Percentiles rank a stretch among this genome's conserved stretches.
These are phyloP conservation scores for Verticillium zaregamsianum DNA, from an alignment of 2,329 filamentous ascomycete species.

Conservation along the genomic window DNA sequence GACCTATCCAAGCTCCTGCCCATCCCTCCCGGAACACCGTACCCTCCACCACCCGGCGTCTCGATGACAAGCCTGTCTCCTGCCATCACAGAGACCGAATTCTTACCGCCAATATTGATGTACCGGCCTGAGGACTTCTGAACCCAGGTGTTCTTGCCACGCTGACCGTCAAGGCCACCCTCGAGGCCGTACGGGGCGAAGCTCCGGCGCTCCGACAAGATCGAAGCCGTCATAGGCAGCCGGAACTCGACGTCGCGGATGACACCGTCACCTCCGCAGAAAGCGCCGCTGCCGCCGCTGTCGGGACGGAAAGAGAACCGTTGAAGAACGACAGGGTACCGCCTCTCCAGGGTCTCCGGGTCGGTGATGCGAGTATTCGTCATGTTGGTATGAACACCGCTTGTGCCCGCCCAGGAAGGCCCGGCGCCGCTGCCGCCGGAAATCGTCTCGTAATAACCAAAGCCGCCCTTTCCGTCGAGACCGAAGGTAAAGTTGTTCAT, in stretches of 20 bases:
- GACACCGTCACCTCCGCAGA: constrained; percentile 63
- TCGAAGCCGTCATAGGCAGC: constrained; percentile 64
- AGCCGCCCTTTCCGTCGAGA: constrained; percentile 57
- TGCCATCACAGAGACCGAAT: constrained; percentile 53
- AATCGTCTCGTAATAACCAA: constrained; percentile 86
- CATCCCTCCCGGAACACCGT: constrained; percentile 29
- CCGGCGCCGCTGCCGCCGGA: constrained; percentile 73
- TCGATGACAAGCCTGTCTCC: constrained; percentile 58
- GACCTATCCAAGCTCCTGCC: neutral
- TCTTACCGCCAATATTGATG: constrained; percentile 56
- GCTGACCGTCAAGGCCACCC: constrained; percentile 62
- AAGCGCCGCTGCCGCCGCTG: constrained; percentile 59
- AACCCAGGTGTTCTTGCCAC: constrained; percentile 70
- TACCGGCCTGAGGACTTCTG: constrained; percentile 25
- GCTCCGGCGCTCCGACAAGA: constrained; percentile 66
- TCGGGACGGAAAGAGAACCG: constrained; percentile 63
- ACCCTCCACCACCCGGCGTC: constrained; percentile 60
- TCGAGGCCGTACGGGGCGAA: constrained; percentile 68
- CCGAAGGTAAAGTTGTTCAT: constrained; percentile 80
- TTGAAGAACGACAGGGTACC: constrained; percentile 69
- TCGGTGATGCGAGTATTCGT: constrained; percentile 84
- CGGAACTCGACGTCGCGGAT: constrained; percentile 69
- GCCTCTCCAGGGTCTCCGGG: constrained; percentile 70
- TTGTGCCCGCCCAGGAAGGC: constrained; percentile 67
- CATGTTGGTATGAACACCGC: constrained; percentile 77